A percentile compares a stretch with the other conserved stretches of the same genome.
phyloP scores from a whole-genome alignment of 2,329 filamentous ascomycete species.

The Verticillium nubilum region DNA sequence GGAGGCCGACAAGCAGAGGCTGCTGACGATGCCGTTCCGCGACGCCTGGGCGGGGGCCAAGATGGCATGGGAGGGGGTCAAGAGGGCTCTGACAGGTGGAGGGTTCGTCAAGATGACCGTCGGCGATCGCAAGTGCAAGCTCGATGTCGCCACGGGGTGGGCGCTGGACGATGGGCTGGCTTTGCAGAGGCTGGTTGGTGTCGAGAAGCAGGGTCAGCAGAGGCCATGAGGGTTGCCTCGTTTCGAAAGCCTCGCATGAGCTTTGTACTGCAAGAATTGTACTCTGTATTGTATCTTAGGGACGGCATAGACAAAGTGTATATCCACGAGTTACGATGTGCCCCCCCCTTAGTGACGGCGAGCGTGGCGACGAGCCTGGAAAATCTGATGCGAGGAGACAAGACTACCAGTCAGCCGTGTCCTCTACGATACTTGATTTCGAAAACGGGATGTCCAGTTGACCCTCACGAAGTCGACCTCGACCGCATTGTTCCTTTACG shows the following conservation, averaged over 20 bases:
- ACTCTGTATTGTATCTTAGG: not conserved
- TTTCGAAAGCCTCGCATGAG: not conserved
- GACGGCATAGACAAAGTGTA: not conserved
- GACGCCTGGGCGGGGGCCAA: constrained; percentile 36
- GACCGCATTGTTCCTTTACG: too few relatives aligned
- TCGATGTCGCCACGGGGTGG: constrained; percentile 53
- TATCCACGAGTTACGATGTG: not conserved
- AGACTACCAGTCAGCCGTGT: too few relatives aligned
- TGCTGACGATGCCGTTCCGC: constrained; percentile 54
- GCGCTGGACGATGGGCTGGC: constrained; percentile 54
- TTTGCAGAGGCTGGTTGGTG: constrained; percentile 47
- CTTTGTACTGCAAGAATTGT: not conserved
- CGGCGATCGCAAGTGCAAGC: constrained; percentile 44
- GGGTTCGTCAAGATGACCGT: constrained; percentile 49
- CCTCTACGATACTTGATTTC: too few relatives aligned
- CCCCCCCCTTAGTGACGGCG: not conserved
- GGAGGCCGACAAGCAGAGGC: constrained; percentile 48
- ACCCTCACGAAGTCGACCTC: too few relatives aligned
- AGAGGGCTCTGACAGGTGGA: constrained; percentile 48
- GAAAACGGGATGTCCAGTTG: too few relatives aligned
- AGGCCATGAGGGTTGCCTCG: not conserved
- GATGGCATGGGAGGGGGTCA: constrained; percentile 37
- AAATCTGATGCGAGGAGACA: too few relatives aligned
- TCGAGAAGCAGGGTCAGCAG: constrained; percentile 13
- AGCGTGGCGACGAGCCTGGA: not conserved